Evolutionary conservation across 148 eudicot genomes (phyloP).

Genomic region (Silene conica): DNA sequence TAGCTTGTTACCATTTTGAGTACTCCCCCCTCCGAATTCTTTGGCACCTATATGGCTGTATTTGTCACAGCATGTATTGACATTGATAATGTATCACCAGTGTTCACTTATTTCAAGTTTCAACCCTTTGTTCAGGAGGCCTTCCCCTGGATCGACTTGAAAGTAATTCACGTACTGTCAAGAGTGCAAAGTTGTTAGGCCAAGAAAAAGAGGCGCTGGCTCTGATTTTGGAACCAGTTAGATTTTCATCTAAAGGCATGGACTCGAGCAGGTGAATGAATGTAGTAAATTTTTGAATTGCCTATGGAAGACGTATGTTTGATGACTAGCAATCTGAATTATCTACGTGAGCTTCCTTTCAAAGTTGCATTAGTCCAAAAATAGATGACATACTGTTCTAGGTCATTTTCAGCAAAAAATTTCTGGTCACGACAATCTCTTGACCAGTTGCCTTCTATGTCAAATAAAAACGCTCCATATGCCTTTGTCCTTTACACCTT

Average conservation of each 20-base stretch:
- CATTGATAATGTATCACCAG: neutral
- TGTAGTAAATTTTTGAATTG: neutral
- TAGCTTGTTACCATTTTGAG: no score
- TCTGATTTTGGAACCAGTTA: conserved; percentile 64
- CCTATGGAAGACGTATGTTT: conserved; percentile 6
- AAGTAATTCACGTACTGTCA: conserved; percentile 69
- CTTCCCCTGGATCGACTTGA: conserved; percentile 74
- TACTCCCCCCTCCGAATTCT: neutral
- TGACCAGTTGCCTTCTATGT: neutral
- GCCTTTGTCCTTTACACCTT: neutral
- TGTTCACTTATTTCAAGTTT: conserved; percentile 11
- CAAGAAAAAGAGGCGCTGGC: conserved; percentile 75
- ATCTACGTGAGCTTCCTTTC: neutral
- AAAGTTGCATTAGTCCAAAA: neutral
- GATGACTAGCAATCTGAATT: conserved; percentile 6
- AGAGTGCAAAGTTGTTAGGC: conserved; percentile 78
- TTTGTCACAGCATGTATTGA: neutral
- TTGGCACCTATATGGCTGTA: neutral
- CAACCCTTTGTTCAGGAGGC: conserved; percentile 49
- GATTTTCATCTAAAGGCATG: conserved; percentile 42
- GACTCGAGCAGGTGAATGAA: conserved; percentile 48
- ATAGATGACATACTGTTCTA: neutral
- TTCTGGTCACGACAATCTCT: neutral
- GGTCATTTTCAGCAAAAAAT: neutral
- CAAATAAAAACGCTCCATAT: neutral